Conservation (phyloP, 2,329 filamentous ascomycete genomes). For the Ophiosphaerella korrae region DNA sequence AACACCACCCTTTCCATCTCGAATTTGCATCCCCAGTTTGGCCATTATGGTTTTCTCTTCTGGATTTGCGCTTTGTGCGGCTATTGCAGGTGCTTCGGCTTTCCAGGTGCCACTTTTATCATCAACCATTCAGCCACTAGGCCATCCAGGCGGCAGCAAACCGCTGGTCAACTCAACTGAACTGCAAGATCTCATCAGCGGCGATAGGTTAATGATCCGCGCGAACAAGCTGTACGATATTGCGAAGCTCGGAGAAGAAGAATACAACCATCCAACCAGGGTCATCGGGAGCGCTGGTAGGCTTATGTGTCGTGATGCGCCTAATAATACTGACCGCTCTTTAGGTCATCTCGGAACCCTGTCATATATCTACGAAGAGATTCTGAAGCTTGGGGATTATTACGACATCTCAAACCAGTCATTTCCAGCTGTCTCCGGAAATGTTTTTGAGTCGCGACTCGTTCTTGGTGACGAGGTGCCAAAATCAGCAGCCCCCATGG, state of each 20-base stretch:
- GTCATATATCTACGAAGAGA: constrained; percentile 46
- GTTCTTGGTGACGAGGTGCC: constrained; percentile 41
- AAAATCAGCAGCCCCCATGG: constrained; percentile 44
- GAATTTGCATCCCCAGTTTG: constrained; percentile 7
- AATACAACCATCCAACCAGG: constrained; percentile 52
- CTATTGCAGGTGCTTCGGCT: constrained; percentile 30
- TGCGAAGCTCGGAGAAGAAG: constrained; percentile 49
- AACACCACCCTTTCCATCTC: constrained; percentile 20
- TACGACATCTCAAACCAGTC: constrained; percentile 48
- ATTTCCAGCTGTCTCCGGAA: constrained; percentile 43
- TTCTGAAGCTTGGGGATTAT: constrained; percentile 46
- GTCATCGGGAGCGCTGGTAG: constrained; percentile 45
- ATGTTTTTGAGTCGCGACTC: constrained; percentile 44
- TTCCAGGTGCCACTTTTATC: constrained; percentile 40
- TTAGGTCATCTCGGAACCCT: constrained; percentile 43
- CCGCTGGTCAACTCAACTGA: constrained; percentile 42
- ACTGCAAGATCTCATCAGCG: constrained; percentile 44
- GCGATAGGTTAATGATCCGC: constrained; percentile 37
- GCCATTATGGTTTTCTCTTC: constrained; percentile 35
- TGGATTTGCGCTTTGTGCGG: constrained; percentile 36
- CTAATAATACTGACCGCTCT: constrained; percentile 1
- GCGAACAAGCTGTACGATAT: constrained; percentile 48
- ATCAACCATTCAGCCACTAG: constrained; percentile 28
- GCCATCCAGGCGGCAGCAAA: constrained; percentile 29
- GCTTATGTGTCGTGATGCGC: constrained; percentile 15